Evolutionary conservation across 768 basidiomycete genomes (phyloP).

Genomic region (Pisolithus marmoratus): DNA sequence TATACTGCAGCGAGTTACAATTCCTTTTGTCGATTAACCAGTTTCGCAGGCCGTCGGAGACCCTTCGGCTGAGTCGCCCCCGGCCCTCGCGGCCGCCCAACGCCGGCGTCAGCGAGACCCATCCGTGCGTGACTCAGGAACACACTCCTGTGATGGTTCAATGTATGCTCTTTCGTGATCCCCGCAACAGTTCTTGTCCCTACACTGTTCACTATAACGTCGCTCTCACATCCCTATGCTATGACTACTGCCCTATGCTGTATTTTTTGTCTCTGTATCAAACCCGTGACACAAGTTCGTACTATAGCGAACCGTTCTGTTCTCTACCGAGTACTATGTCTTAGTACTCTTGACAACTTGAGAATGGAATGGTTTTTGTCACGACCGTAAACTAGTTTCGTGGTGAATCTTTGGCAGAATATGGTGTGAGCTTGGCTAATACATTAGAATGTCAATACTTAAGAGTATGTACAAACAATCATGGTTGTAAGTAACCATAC

Average conservation of each 20-base stretch:
- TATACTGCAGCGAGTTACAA: conserved; percentile 7
- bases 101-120: conserved; percentile 25
- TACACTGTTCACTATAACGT: neutral
- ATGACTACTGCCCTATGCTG: conserved; percentile 30
- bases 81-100: conserved; percentile 40
- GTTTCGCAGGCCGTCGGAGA: conserved; percentile 33
- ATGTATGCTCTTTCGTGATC: neutral
- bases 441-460: neutral
- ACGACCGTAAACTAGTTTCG: neutral
- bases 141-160: neutral
- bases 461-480: neutral
- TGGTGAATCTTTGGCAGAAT: neutral
- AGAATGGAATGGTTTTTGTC: neutral
- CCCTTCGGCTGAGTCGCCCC: conserved; percentile 40
- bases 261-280: conserved; percentile 5
- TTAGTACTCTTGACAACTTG: neutral
- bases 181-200: neutral
- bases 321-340: neutral
- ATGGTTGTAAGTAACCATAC: neutral
- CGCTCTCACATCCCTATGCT: conserved; percentile 19
- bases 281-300: neutral
- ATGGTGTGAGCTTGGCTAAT: neutral
- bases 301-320: neutral
- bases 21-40: neutral
- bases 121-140: conserved; percentile 16